Percentiles rank a stretch among this genome's conserved stretches.
phyloP scores from a whole-genome alignment of 2,329 filamentous ascomycete species.

The Phyllosticta citrichinensis region DNA sequence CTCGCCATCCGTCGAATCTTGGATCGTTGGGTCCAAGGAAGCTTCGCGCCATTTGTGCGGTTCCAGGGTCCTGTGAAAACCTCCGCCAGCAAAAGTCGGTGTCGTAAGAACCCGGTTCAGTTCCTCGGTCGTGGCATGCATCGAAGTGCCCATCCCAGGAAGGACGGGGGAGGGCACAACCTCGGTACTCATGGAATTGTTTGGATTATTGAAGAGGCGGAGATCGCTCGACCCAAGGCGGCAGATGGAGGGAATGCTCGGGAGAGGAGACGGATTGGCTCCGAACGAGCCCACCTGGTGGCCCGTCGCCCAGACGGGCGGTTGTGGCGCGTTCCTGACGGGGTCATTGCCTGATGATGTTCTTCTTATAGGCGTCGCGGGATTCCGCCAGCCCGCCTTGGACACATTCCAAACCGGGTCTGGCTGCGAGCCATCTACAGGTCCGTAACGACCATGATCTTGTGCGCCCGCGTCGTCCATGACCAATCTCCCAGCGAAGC shows the following conservation, averaged over 20 bases:
- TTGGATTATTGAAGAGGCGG: conserved; percentile 13
- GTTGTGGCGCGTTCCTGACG: neutral
- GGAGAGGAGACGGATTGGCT: conserved; percentile 20
- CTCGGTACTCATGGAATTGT: neutral
- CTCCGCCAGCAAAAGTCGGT: neutral
- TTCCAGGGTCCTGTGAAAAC: conserved; percentile 1
- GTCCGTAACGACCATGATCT: neutral
- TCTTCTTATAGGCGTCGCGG: neutral
- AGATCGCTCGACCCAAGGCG: conserved; percentile 24
- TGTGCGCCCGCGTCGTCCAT: neutral
- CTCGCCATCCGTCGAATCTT: conserved; percentile 2
- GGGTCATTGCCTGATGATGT: neutral
- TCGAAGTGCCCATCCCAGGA: neutral
- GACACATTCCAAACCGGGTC: neutral
- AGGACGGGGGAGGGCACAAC: neutral
- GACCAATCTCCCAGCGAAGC: neutral
- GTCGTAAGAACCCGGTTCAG: neutral
- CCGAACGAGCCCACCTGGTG: neutral
- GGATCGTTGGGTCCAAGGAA: neutral
- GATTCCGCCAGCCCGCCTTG: neutral
- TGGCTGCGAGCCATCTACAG: neutral
- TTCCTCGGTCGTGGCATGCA: neutral
- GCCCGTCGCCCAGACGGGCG: neutral
- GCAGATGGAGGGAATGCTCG: conserved; percentile 28
- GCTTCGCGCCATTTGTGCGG: neutral